phyloP scores from a whole-genome alignment of 106 monocot genomes.

The Xerophyta viscosa region DNA sequence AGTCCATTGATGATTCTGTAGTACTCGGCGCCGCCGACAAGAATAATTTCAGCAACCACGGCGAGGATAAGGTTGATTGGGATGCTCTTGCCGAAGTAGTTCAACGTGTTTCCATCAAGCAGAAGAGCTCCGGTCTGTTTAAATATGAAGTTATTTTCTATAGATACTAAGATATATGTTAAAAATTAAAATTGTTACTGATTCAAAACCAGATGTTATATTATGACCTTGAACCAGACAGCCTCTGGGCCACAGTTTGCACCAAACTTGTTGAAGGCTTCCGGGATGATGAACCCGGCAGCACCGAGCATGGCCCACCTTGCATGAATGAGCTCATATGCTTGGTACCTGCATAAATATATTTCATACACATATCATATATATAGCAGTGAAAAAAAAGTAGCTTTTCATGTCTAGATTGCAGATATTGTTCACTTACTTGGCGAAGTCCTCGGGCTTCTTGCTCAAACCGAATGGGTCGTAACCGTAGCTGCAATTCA shows the following conservation, averaged over 20 bases:
- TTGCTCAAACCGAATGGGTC: constrained; percentile 98
- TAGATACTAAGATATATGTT: no score
- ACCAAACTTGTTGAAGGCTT: constrained; percentile 98
- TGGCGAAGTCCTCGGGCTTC: constrained; percentile 85
- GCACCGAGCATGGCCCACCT: constrained; percentile 99
- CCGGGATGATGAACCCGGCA: constrained; percentile 92
- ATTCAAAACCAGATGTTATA: neutral
- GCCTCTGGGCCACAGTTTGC: constrained; percentile 83
- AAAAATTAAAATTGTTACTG: no score
- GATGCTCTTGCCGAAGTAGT: constrained; percentile 91
- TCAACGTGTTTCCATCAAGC: constrained; percentile 81
- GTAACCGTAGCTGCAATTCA: constrained; percentile 97
- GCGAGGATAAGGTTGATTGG: constrained; percentile 76
- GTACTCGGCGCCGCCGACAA: constrained; percentile 92
- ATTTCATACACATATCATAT: neutral
- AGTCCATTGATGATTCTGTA: constrained; percentile 86
- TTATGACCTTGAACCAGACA: constrained; percentile 87
- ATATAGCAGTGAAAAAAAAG: no score
- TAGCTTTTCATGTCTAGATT: no score
- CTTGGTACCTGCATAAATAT: constrained; percentile 66
- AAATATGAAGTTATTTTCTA: no score
- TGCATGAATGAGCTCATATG: constrained; percentile 86
- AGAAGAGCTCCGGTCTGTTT: constrained; percentile 91
- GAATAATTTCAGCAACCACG: constrained; percentile 62
- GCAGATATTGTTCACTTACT: constrained; percentile 36